Base-by-base conservation (phyloP, 106 monocot species). In the Allium cepa region DNA sequence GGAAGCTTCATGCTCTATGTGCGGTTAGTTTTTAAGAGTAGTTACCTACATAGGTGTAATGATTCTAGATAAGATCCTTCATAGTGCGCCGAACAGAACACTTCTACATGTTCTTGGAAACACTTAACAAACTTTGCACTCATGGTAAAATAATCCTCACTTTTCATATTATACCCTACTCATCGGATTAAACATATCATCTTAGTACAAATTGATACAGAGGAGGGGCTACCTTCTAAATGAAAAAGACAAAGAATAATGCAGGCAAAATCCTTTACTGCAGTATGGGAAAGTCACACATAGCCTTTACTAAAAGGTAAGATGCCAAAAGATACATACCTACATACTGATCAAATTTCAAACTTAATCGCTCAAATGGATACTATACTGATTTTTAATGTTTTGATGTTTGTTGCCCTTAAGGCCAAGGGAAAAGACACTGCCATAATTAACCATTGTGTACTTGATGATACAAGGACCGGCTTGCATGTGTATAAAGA, bases 401-500 rank as follows among this genome's bases (percentile, higher is more conserved):
- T 15, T 18, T 49, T 8, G 11, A 50, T 50, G 49, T 18, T 65
- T 65, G 49, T 66, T 51, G 7, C 9, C 50, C 26, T 51, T 59
- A 27, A 67, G 67, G 28, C 51, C 51, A 51, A 52, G 2, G 67
- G 13, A 52, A 50, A 53, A 52, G 26, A 12, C 50, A 18, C 50
- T 67, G 26, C 26, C 17, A 67, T 53, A 27, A 26, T 67, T 67
- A 67, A 52, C 7, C 17, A 4, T 5, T 6, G 67, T 6, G 67
- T 67, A 67, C 51, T 67, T 67, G 67, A 67, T 51, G 67, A 17
- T 52, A 52, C 3, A 67, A 53, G 52, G 66, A 51, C 27, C 27
- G 67, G 67, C 51, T n/a, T 67, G 50, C 67, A 67, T 67, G 67
- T 52, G 67, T 11, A 53, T 36, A 59, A 49, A 64, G 64, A 64